A percentile compares a stretch with the other conserved stretches of the same genome.
These are phyloP conservation scores for Peribolospora baueri DNA, from an alignment of 768 basidiomycete species.

Conservation along the genomic window DNA sequence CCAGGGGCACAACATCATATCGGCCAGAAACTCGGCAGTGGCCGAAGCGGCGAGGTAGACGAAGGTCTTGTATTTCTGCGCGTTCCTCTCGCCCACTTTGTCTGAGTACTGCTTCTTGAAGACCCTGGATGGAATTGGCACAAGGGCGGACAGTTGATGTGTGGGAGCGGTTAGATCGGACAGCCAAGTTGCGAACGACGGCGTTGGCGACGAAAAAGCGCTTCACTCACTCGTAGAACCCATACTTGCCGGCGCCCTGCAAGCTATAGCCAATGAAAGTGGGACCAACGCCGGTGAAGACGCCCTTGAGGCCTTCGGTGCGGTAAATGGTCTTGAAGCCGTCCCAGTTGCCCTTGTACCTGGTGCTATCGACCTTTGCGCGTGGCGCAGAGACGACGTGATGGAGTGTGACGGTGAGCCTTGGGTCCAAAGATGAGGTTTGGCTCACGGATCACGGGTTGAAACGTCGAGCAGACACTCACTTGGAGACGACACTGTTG, in stretches of 20 bases:
- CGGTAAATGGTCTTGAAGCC: constrained; percentile 14
- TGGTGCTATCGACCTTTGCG: constrained; percentile 12
- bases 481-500: constrained; percentile 8
- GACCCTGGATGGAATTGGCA: constrained; percentile 19
- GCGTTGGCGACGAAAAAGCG: not conserved
- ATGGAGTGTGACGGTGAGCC: too few relatives aligned
- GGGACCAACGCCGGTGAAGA: constrained; percentile 23
- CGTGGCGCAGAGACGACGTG: too few relatives aligned
- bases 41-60: constrained; percentile 27
- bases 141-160: not conserved
- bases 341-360: constrained; percentile 14
- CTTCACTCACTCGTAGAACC: constrained; percentile 17
- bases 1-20: constrained; percentile 25
- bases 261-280: constrained; percentile 24
- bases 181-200: too few relatives aligned
- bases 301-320: constrained; percentile 13
- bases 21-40: constrained; percentile 27
- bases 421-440: not conserved
- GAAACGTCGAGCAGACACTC: too few relatives aligned
- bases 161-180: too few relatives aligned
- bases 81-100: constrained; percentile 22
- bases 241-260: constrained; percentile 27
- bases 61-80: constrained; percentile 23
- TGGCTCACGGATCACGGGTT: not conserved
- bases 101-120: constrained; percentile 27